A percentile compares a stretch with the other conserved stretches of the same genome.
Evolutionary conservation across 176 grass and related monocot genomes (phyloP).

Genomic region (Musa itinerans): DNA sequence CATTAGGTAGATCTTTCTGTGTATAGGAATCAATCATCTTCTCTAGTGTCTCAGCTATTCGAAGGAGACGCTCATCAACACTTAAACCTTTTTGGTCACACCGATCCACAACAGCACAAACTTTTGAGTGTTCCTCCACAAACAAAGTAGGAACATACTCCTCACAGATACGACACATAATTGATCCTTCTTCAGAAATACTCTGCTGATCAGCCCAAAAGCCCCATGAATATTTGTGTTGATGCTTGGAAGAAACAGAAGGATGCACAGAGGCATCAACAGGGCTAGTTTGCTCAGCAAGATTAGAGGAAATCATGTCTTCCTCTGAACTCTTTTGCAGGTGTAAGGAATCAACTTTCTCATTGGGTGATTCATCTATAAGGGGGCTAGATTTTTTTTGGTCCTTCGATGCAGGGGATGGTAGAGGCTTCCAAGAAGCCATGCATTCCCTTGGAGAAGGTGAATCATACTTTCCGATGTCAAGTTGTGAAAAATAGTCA

Average conservation of each 20-base stretch:
- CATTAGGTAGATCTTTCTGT: constrained; percentile 60
- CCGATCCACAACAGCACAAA: constrained; percentile 80
- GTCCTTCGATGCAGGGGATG: constrained; percentile 29
- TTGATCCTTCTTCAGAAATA: constrained; percentile 88
- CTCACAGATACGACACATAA: constrained; percentile 99
- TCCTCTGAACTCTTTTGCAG: constrained; percentile 32
- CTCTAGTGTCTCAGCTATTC: constrained; percentile 81
- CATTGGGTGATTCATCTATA: constrained; percentile 15
- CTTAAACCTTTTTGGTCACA: constrained; percentile 93
- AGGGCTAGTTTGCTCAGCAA: constrained; percentile 42
- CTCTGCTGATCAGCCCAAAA: constrained; percentile 91
- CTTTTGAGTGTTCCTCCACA: constrained; percentile 81
- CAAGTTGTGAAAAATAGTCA: constrained; percentile 39
- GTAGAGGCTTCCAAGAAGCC: constrained; percentile 78
- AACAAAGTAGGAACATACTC: constrained; percentile 89
- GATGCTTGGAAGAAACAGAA: constrained; percentile 50
- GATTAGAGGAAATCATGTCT: constrained; percentile 26
- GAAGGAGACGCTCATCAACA: constrained; percentile 68
- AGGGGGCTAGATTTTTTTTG: background rate
- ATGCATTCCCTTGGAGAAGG: constrained; percentile 57
- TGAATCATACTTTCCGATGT: constrained; percentile 41
- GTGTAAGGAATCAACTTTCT: background rate
- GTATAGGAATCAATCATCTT: constrained; percentile 72
- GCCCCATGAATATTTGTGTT: constrained; percentile 70
- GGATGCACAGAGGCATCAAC: constrained; percentile 41